Conservation (phyloP, 768 basidiomycete species). For the Rhizopogon rudus region DNA sequence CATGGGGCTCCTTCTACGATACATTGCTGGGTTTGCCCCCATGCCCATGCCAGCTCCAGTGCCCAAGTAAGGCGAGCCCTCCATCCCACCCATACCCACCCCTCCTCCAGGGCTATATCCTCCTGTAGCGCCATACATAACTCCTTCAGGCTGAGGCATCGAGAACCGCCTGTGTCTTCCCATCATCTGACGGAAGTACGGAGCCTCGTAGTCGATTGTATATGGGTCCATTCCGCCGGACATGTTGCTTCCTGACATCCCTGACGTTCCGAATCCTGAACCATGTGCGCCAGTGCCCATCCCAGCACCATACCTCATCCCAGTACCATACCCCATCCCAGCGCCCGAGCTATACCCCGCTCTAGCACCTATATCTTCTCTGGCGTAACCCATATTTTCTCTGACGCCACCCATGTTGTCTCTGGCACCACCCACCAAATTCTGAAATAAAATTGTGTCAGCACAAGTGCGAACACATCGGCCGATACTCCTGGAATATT, state of each 20-base stretch:
- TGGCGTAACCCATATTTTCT: background rate
- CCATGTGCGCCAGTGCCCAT: background rate
- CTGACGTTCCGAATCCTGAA: background rate
- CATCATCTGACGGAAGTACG: conserved; percentile 1
- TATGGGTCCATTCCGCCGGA: conserved; percentile 1
- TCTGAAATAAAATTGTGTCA: background rate
- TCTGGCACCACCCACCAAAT: background rate
- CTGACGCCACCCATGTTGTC: background rate
- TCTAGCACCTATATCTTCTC: too few relatives aligned
- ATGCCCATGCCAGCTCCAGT: background rate
- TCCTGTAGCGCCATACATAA: too few relatives aligned
- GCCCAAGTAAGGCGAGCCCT: conserved; percentile 1
- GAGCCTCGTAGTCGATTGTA: conserved; percentile 6
- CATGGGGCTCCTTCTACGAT: background rate
- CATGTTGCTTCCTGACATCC: background rate
- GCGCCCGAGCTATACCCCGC: background rate
- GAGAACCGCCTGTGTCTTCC: background rate
- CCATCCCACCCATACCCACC: background rate
- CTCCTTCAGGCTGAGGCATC: background rate
- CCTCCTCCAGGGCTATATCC: background rate
- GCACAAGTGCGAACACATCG: background rate
- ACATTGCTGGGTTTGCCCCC: background rate
- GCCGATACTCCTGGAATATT: background rate
- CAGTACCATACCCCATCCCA: background rate
- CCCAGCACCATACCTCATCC: background rate